Conservation (phyloP, 2,329 filamentous ascomycete species). For the Pseudogymnoascus sp. region DNA sequence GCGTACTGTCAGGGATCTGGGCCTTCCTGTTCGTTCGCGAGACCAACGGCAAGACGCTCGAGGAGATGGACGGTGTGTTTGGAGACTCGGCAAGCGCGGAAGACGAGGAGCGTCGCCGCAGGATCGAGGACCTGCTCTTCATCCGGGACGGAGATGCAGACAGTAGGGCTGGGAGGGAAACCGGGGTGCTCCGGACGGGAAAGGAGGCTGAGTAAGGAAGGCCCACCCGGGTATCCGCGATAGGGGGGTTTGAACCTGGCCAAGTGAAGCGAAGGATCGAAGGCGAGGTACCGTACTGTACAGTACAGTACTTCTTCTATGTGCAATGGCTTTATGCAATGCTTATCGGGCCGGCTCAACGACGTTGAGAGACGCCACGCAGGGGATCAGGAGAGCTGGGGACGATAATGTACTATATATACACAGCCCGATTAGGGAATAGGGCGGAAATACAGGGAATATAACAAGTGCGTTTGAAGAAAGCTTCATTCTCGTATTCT, state of each 20-base stretch:
- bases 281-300: background rate
- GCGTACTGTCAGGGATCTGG: conserved; percentile 42
- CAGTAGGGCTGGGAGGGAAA: background rate
- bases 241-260: background rate
- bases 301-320: background rate
- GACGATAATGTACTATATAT: background rate
- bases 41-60: conserved; percentile 46
- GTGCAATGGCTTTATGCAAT: background rate
- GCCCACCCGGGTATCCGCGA: background rate
- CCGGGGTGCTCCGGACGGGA: background rate
- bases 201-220: background rate
- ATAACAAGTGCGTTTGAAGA: no score
- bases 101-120: conserved; percentile 7
- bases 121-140: background rate
- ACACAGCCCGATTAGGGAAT: background rate
- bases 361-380: background rate
- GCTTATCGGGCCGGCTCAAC: conserved; percentile 6
- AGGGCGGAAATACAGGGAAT: background rate
- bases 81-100: conserved; percentile 13
- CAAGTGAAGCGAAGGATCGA: background rate
- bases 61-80: conserved; percentile 43
- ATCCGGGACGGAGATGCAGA: background rate
- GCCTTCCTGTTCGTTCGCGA: conserved; percentile 50
- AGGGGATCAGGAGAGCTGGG: background rate
- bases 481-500: background rate